phyloP scores from a whole-genome alignment of 2,329 filamentous ascomycete genomes.

The Clonostachys chloroleuca region DNA sequence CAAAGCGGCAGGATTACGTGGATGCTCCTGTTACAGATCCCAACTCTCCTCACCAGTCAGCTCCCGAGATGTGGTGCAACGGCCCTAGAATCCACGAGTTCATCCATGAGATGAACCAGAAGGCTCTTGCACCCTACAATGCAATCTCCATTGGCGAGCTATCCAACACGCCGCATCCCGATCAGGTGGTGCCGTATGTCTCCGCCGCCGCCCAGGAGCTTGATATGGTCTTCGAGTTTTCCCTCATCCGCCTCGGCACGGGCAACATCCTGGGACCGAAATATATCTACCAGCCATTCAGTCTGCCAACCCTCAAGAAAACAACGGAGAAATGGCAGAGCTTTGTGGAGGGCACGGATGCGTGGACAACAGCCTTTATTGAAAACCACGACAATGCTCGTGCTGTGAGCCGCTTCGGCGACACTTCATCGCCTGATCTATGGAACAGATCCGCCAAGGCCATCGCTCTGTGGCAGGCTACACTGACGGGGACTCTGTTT shows the following conservation, averaged over 20 bases:
- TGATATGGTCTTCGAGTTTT: slow-evolving; percentile 59
- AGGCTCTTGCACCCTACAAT: slow-evolving; percentile 48
- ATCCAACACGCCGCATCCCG: slow-evolving; percentile 46
- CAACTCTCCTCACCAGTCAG: slow-evolving; percentile 31
- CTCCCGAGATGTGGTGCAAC: slow-evolving; percentile 48
- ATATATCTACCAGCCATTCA: slow-evolving; percentile 45
- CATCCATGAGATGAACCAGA: slow-evolving; percentile 50
- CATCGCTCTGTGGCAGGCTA: slow-evolving; percentile 42
- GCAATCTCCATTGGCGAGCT: slow-evolving; percentile 61
- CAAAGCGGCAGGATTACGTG: slow-evolving; percentile 52
- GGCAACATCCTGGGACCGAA: slow-evolving; percentile 39
- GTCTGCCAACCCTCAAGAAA: slow-evolving; percentile 35
- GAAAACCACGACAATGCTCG: slow-evolving; percentile 63
- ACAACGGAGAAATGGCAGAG: slow-evolving; percentile 42
- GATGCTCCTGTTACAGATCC: slow-evolving; percentile 42
- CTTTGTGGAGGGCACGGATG: slow-evolving; percentile 41
- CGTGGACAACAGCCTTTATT: slow-evolving; percentile 56
- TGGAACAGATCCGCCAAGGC: slow-evolving; percentile 45
- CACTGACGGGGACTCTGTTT: slow-evolving; percentile 49
- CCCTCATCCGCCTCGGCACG: slow-evolving; percentile 49
- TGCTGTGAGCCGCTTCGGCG: slow-evolving; percentile 49
- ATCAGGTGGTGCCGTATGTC: slow-evolving; percentile 50
- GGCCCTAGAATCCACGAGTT: slow-evolving; percentile 61
- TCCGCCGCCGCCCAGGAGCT: slow-evolving; percentile 46
- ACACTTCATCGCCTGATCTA: slow-evolving; percentile 33